A percentile compares a stretch with the other conserved stretches of the same genome.
Conservation (phyloP, 257 asterid genomes). For the Datura wrightii region DNA sequence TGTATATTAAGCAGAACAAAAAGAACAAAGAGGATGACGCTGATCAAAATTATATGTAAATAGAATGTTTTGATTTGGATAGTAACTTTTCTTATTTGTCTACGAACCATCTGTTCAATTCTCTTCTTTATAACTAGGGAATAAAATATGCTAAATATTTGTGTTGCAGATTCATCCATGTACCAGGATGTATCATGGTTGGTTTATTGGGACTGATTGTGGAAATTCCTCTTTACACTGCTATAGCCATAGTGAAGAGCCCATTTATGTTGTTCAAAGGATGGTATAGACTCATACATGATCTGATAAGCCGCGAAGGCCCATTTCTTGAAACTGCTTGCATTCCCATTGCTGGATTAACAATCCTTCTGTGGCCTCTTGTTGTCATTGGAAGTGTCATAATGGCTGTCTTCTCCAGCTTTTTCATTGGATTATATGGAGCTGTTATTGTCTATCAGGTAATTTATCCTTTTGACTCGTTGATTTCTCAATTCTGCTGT, state of each 20-base stretch:
- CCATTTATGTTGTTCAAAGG: slow-evolving; percentile 94
- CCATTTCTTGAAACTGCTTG: slow-evolving; percentile 95
- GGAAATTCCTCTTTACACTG: slow-evolving; percentile 85
- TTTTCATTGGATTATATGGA: slow-evolving; percentile 85
- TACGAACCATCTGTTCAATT: neutral
- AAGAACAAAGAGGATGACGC: neutral
- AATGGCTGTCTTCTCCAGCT: slow-evolving; percentile 72
- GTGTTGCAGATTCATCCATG: slow-evolving; percentile 69
- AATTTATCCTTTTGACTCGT: slow-evolving; percentile 23
- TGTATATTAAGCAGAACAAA: neutral
- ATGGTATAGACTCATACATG: slow-evolving; percentile 87
- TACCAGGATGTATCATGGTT: slow-evolving; percentile 83
- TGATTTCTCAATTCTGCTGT: neutral
- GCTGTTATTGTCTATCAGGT: slow-evolving; percentile 92
- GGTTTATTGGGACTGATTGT: slow-evolving; percentile 80
- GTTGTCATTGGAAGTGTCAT: slow-evolving; percentile 80
- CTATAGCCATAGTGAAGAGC: slow-evolving; percentile 79
- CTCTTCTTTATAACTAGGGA: neutral
- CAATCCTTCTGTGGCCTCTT: slow-evolving; percentile 94
- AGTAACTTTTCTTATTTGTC: neutral
- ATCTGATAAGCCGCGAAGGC: slow-evolving; percentile 91
- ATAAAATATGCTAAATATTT: slow-evolving; percentile 24
- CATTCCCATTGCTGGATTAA: slow-evolving; percentile 90
- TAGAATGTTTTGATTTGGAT: neutral
- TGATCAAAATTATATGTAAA: neutral